A percentile compares a stretch with the other conserved stretches of the same genome.
phyloP scores from a whole-genome alignment of 108 stramenopile species.

The Cyclotella distinguenda region DNA sequence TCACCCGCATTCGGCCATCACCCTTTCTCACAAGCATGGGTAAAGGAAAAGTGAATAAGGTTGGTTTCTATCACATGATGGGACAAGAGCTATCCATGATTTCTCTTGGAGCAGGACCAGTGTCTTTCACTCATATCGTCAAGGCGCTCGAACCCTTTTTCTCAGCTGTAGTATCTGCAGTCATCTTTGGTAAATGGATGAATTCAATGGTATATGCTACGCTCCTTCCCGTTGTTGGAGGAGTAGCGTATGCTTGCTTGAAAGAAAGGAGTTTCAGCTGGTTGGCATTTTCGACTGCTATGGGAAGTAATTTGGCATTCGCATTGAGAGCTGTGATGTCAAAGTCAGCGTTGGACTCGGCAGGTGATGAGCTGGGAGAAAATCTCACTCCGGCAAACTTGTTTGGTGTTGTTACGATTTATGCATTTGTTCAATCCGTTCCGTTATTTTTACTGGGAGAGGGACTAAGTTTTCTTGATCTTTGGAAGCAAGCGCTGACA shows the following conservation, averaged over 20 bases:
- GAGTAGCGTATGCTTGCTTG: constrained; percentile 88
- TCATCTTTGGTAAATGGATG: constrained; percentile 80
- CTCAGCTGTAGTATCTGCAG: constrained; percentile 70
- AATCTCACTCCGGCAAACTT: constrained; percentile 85
- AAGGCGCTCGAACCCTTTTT: constrained; percentile 92
- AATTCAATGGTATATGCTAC: constrained; percentile 70
- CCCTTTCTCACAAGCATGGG: constrained; percentile 61
- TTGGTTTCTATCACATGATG: constrained; percentile 83
- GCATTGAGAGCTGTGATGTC: constrained; percentile 87
- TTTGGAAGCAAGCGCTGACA: constrained; percentile 51
- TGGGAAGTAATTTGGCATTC: constrained; percentile 89
- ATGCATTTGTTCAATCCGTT: constrained; percentile 72
- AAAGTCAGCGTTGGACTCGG: constrained; percentile 71
- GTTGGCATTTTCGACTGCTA: constrained; percentile 89
- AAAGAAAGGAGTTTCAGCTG: constrained; percentile 88
- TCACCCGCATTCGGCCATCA: constrained; percentile 58
- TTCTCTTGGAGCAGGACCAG: constrained; percentile 79
- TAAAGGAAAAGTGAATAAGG: constrained; percentile 43
- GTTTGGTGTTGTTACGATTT: constrained; percentile 87
- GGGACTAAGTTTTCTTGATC: constrained; percentile 48
- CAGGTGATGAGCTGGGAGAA: constrained; percentile 51
- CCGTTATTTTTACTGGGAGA: constrained; percentile 76
- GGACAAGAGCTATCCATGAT: constrained; percentile 86
- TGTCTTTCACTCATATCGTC: constrained; percentile 89
- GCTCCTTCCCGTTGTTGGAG: constrained; percentile 87